These are phyloP conservation scores for Agaricus sinodeliciosus DNA, from an alignment of 768 basidiomycete species.

Conservation along the genomic window DNA sequence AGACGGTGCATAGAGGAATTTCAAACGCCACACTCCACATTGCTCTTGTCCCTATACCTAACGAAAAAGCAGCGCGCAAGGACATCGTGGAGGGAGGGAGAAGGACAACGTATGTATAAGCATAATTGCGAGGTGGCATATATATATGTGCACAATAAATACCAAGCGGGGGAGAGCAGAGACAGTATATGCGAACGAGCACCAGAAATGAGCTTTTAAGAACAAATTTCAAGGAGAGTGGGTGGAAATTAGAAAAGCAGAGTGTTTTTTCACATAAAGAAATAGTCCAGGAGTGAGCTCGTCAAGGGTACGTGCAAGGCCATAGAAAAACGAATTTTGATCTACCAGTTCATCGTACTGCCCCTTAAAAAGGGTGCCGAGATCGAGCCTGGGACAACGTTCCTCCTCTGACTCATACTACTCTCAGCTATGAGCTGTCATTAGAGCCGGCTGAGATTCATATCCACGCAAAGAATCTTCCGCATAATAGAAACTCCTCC, in stretches of 20 bases:
- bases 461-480: conserved; percentile 73
- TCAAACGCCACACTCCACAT: no score
- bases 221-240: neutral
- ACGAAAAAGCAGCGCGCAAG: neutral
- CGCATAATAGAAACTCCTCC: conserved; percentile 81
- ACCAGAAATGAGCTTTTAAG: no score
- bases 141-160: conserved; percentile 1
- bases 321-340: neutral
- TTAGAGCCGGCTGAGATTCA: conserved; percentile 24
- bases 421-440: conserved; percentile 1
- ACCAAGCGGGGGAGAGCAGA: neutral
- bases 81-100: neutral
- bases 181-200: neutral
- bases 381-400: conserved; percentile 55
- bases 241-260: neutral
- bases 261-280: no score
- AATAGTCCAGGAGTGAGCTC: neutral
- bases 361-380: conserved; percentile 72
- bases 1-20: no score
- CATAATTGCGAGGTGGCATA: neutral
- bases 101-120: no score
- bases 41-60: no score
- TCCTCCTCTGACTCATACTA: conserved; percentile 45
- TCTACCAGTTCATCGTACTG: conserved; percentile 81
- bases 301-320: neutral